These are phyloP conservation scores for Ephemerocybe angulata DNA, from an alignment of 768 basidiomycete species.

Conservation along the genomic window DNA sequence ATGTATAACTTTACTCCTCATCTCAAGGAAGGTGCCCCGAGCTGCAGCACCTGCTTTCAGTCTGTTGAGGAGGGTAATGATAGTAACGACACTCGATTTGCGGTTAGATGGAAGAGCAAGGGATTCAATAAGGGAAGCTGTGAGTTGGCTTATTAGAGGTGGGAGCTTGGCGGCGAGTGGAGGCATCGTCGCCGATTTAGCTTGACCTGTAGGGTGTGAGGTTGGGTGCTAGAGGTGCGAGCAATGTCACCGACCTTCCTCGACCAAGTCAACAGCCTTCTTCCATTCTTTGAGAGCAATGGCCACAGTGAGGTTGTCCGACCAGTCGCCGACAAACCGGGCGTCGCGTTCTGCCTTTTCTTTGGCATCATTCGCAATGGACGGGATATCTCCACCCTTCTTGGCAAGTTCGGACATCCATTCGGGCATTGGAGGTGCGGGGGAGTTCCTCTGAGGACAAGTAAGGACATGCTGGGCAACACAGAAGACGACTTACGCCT, in stretches of 20 bases:
- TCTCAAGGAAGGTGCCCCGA: constrained; percentile 75
- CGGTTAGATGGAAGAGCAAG: constrained; percentile 74
- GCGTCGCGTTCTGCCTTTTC: constrained; percentile 78
- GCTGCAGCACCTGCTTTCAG: constrained; percentile 78
- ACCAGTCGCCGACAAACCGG: constrained; percentile 87
- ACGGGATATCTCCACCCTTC: constrained; percentile 47
- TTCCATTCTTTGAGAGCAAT: constrained; percentile 89
- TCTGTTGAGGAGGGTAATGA: constrained; percentile 70
- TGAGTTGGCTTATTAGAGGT: constrained; percentile 63
- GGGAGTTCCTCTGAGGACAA: constrained; percentile 24
- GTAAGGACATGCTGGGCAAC: neutral
- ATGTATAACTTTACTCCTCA: constrained; percentile 71
- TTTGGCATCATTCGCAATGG: constrained; percentile 51
- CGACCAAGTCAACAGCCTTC: constrained; percentile 78
- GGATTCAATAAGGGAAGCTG: constrained; percentile 64
- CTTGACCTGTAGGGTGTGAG: too few relatives aligned
- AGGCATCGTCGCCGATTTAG: constrained; percentile 55
- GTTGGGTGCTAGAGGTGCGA: too few relatives aligned
- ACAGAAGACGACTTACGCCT: constrained; percentile 23
- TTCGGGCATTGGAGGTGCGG: constrained; percentile 62
- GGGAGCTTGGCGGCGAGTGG: constrained; percentile 56
- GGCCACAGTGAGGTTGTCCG: constrained; percentile 86
- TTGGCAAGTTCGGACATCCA: constrained; percentile 71
- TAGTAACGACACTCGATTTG: constrained; percentile 67
- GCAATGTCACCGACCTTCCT: too few relatives aligned